Evolutionary conservation across 2,329 filamentous ascomycete species (phyloP).

Genomic region (Anthostomella pinea): DNA sequence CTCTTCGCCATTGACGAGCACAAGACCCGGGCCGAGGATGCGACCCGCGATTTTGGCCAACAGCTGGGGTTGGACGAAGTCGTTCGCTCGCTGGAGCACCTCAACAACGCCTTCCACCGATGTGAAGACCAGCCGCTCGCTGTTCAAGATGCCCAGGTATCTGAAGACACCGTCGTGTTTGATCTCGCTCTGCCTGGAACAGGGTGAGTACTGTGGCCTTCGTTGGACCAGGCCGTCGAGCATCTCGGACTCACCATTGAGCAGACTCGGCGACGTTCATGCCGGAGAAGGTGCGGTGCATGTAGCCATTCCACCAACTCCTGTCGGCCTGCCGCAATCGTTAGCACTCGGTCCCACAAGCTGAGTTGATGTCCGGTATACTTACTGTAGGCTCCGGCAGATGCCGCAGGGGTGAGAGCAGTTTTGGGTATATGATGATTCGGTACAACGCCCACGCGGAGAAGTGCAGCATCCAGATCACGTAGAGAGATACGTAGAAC

Average conservation of each 20-base stretch:
- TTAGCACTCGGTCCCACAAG: background rate
- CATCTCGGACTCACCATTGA: conserved; percentile 16
- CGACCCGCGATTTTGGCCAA: conserved; percentile 10
- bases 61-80: conserved; percentile 16
- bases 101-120: conserved; percentile 10
- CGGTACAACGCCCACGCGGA: background rate
- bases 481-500: background rate
- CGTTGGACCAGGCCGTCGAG: background rate
- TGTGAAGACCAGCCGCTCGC: conserved; percentile 12
- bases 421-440: conserved; percentile 10
- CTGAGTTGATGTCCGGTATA: conserved; percentile 42
- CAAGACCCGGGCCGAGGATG: conserved; percentile 15
- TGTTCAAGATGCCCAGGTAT: conserved; percentile 14
- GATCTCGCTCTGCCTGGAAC: conserved; percentile 4
- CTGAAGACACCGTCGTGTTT: conserved; percentile 15
- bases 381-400: conserved; percentile 10
- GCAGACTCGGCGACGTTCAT: conserved; percentile 5
- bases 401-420: conserved; percentile 8
- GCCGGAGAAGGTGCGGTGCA: conserved; percentile 3
- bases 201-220: conserved; percentile 1
- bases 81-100: conserved; percentile 14
- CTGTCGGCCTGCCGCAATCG: conserved; percentile 2
- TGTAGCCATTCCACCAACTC: conserved; percentile 12
- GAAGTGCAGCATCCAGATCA: background rate
- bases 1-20: conserved; percentile 18